Evolutionary conservation across 306 rosid species (phyloP).

Genomic region (Pyrus pyrifolia): DNA sequence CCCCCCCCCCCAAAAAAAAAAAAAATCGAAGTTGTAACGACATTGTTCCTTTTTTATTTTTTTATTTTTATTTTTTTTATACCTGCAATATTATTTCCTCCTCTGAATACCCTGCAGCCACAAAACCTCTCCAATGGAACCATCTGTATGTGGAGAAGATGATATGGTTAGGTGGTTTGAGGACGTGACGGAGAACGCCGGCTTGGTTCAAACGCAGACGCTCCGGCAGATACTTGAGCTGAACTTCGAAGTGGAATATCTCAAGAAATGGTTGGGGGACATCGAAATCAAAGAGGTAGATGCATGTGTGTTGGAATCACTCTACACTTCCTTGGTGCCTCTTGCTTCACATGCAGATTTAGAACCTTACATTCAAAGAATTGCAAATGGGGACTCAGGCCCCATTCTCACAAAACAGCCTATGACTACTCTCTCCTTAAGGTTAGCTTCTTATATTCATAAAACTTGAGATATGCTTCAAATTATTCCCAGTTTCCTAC

Average conservation of each 20-base stretch:
- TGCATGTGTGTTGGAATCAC: constrained; percentile 55
- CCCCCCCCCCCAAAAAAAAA: neutral
- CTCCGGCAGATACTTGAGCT: constrained; percentile 61
- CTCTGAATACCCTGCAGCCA: neutral
- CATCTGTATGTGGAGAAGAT: constrained; percentile 1
- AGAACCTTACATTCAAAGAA: constrained; percentile 71
- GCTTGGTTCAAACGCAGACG: constrained; percentile 49
- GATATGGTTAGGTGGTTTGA: constrained; percentile 72
- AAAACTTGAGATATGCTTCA: neutral
- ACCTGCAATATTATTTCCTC: neutral
- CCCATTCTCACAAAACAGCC: constrained; percentile 73
- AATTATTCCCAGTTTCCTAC: neutral
- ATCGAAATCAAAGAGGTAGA: constrained; percentile 48
- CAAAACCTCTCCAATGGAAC: constrained; percentile 35
- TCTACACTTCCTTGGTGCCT: constrained; percentile 74
- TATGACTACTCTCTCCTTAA: constrained; percentile 70
- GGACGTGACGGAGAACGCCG: constrained; percentile 44
- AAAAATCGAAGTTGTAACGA: neutral
- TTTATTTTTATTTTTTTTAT: too few species aligned
- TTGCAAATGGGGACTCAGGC: constrained; percentile 64
- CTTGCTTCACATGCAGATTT: constrained; percentile 71
- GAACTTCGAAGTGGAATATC: constrained; percentile 64
- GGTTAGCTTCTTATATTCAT: constrained; percentile 29
- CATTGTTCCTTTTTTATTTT: neutral
- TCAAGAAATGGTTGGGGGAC: constrained; percentile 57